Evolutionary conservation across 306 rosid genomes (phyloP).

Genomic region (Pueraria montana): DNA sequence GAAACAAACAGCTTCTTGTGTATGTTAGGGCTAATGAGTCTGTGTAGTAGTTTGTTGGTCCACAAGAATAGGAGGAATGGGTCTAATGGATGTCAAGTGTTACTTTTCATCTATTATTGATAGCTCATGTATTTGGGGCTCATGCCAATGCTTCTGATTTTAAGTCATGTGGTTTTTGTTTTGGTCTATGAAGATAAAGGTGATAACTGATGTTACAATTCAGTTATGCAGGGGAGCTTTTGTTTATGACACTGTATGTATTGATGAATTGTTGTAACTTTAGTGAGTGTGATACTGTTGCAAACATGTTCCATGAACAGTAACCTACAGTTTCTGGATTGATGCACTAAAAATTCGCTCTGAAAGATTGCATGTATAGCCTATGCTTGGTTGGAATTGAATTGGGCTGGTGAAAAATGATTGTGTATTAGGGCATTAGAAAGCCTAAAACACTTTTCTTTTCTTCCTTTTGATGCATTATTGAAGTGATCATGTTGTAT

Average conservation of each 20-base stretch:
- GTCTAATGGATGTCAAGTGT: not conserved
- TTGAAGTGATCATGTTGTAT: constrained; percentile 13
- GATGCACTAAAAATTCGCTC: not conserved
- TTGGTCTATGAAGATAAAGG: not conserved
- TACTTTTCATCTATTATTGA: not conserved
- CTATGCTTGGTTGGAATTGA: constrained; percentile 20
- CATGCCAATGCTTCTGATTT: not conserved
- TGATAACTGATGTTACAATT: not conserved
- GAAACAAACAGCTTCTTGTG: not conserved
- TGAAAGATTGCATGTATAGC: not conserved
- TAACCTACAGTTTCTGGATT: constrained; percentile 12
- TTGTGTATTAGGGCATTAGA: not conserved
- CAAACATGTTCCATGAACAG: not conserved
- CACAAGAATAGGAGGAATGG: not conserved
- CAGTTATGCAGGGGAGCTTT: not conserved
- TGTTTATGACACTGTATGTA: not conserved
- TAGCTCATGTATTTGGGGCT: not conserved
- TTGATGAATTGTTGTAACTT: not conserved
- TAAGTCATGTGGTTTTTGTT: not conserved
- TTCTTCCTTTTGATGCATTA: not conserved
- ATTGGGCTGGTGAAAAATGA: constrained; percentile 9
- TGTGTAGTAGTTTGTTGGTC: constrained; percentile 13
- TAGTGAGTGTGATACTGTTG: not conserved
- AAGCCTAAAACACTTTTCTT: not conserved
- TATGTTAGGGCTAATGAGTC: not conserved